Base-by-base conservation (phyloP, 2,329 filamentous ascomycete genomes). In the Colletotrichum sp. region DNA sequence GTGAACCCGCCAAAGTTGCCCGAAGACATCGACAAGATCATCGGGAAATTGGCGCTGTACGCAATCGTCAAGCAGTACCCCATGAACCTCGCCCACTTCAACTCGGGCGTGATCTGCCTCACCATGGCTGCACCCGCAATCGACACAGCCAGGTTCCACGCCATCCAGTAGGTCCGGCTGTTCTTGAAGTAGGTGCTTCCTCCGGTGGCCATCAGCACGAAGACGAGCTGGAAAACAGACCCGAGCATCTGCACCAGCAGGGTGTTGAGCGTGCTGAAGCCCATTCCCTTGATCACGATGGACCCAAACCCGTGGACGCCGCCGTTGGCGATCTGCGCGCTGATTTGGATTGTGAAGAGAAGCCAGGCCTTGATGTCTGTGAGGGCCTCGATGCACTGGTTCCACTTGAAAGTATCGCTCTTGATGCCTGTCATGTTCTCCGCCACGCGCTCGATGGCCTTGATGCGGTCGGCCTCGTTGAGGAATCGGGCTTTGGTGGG, bases 401-500 rank as follows among this genome's bases (percentile, higher is more conserved):
- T 88, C 85, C 89, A 87, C 78, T 94, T 93, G 84, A 93, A 94
- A 75, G 93, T 89, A 77, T 92, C 92, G 77, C 92, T 94, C 3
- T 92, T 93, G n/a, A 94, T 92, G 1, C 95, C 94, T 76, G 95
- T 95, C 81, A 95, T 92, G 80, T 96, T 96, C 39, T 91, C 88
- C 0, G 94, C 88, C 7, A 96, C 91, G 1, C 95, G 89, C 78
- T 95, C 94, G 24, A 96, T 86, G 0, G 93, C 93, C 55, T 95
- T 87, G 0, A 92, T 82, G 12, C 92, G 91, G 78, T 96, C 94
- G 62, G 92, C 88, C 66, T 93, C 89, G 8, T 86, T 93, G 28
- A 96, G 59, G 34, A 84, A 81, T 1, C 89, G 88, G 0, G 89
- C 88, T 0, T 87, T 81, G 24, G 92, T 88, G 77, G 92, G 91